Evolutionary conservation across 352 stramenopile species (phyloP).

Genomic region (Globisporangium recalcitrans): DNA sequence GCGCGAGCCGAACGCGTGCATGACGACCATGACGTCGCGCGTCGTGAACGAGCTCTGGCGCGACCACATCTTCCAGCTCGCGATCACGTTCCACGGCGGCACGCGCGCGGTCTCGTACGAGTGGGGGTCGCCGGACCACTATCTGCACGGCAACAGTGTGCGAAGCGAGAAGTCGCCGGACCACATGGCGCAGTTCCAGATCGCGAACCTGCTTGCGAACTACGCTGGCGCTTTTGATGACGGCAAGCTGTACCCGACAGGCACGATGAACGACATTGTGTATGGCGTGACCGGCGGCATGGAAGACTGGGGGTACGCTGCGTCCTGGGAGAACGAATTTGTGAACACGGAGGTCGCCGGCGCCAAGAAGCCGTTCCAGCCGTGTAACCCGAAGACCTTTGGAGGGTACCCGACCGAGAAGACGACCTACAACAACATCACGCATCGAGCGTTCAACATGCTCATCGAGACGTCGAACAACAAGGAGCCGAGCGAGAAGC

Average conservation of each 20-base stretch:
- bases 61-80: conserved; percentile 95
- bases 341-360: conserved; percentile 8
- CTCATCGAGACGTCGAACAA: conserved; percentile 93
- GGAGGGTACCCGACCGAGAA: conserved; percentile 88
- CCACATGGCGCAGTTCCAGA: conserved; percentile 59
- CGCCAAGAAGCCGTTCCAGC: conserved; percentile 43
- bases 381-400: conserved; percentile 86
- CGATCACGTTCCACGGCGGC: conserved; percentile 97
- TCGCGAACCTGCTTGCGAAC: conserved; percentile 52
- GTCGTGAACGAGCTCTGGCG: conserved; percentile 96
- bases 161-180: conserved; percentile 78
- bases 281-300: conserved; percentile 96
- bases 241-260: conserved; percentile 67
- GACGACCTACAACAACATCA: conserved; percentile 92
- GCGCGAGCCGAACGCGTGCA: conserved; percentile 79
- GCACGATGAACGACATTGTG: conserved; percentile 95
- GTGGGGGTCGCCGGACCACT: conserved; percentile 93
- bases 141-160: conserved; percentile 40
- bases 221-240: conserved; percentile 74
- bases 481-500: conserved; percentile 75
- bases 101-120: conserved; percentile 97
- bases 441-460: conserved; percentile 94
- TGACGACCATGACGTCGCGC: conserved; percentile 94
- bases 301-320: conserved; percentile 97
- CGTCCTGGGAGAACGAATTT: conserved; percentile 80